A percentile compares a stretch with the other conserved stretches of the same genome.
Conservation (phyloP, 2,329 filamentous ascomycete species). For the Cryoendolithus antarcticus region DNA sequence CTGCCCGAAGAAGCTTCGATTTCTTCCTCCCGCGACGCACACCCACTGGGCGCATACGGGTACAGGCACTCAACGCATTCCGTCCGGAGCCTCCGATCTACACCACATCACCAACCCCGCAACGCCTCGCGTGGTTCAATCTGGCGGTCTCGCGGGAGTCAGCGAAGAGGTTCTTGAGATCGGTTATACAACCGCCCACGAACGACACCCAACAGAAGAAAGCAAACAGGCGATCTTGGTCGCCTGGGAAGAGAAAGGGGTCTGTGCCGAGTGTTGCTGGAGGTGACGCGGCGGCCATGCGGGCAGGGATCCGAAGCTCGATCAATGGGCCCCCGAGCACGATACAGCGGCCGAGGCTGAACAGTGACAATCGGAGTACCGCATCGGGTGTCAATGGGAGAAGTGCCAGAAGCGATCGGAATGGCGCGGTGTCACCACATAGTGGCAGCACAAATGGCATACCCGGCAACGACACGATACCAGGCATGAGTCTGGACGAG, state of each 20-base stretch:
- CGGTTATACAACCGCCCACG: slow-evolving; percentile 24
- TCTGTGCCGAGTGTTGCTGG: slow-evolving; percentile 10
- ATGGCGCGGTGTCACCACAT: slow-evolving; percentile 4
- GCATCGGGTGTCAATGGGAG: slow-evolving; percentile 6
- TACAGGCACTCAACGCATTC: slow-evolving; percentile 1
- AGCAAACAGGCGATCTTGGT: slow-evolving; percentile 21
- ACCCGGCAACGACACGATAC: slow-evolving; percentile 13
- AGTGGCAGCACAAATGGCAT: slow-evolving; percentile 4
- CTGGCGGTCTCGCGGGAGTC: slow-evolving; percentile 39
- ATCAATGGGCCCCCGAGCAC: slow-evolving; percentile 27
- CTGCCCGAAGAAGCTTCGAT: slow-evolving; percentile 13
- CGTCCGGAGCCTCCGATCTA: slow-evolving; percentile 1
- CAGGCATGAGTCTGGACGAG: slow-evolving; percentile 24
- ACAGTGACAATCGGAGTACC: slow-evolving; percentile 25
- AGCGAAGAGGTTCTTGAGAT: slow-evolving; percentile 38
- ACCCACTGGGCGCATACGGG: slow-evolving; percentile 3
- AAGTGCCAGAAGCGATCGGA: slow-evolving; percentile 6
- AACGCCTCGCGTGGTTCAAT: slow-evolving; percentile 22
- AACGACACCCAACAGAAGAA: slow-evolving; percentile 6
- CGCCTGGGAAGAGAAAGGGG: slow-evolving; percentile 14
- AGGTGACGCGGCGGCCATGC: slow-evolving; percentile 19
- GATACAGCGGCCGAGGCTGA: slow-evolving; percentile 28
- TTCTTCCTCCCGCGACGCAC: slow-evolving; percentile 13
- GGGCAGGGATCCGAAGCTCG: slow-evolving; percentile 27
- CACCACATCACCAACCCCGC: slow-evolving; percentile 1